A percentile compares a stretch with the other conserved stretches of the same genome.
Conservation (phyloP, 176 grass and related monocot genomes). For the Olyra latifolia region DNA sequence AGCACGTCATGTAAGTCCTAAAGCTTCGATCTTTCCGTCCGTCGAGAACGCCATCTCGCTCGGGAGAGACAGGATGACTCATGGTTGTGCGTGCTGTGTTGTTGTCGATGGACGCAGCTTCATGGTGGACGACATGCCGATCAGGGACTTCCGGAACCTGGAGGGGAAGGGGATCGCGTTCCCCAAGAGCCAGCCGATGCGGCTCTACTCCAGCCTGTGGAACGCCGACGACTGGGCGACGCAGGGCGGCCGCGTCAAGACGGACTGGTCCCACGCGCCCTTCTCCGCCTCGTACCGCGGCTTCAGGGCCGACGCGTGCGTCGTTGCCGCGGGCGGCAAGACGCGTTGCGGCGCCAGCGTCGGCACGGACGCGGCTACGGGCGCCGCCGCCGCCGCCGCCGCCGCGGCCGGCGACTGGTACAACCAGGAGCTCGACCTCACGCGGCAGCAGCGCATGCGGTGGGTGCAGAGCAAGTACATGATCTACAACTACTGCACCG, state of each 20-base stretch:
- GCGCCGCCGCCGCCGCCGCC: slow-evolving; percentile 15
- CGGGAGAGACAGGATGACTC: no score
- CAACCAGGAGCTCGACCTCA: slow-evolving; percentile 82
- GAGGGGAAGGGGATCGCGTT: slow-evolving; percentile 70
- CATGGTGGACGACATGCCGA: slow-evolving; percentile 83
- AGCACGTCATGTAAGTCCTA: slow-evolving; percentile 69
- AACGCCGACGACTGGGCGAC: slow-evolving; percentile 97
- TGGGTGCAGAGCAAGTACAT: slow-evolving; percentile 81
- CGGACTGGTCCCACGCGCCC: slow-evolving; percentile 74
- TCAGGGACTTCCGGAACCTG: slow-evolving; percentile 80
- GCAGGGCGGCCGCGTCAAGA: slow-evolving; percentile 75
- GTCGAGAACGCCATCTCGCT: neutral
- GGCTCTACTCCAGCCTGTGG: slow-evolving; percentile 88
- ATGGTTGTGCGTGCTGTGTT: neutral
- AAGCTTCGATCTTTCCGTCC: neutral
- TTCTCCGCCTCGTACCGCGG: slow-evolving; percentile 69
- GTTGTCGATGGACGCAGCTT: slow-evolving; percentile 42
- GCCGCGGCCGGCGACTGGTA: slow-evolving; percentile 53
- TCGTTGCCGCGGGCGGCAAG: slow-evolving; percentile 34
- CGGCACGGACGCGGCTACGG: slow-evolving; percentile 17
- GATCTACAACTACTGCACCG: slow-evolving; percentile 94
- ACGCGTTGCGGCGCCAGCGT: slow-evolving; percentile 35
- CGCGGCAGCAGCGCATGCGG: slow-evolving; percentile 60
- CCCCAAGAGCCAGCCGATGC: slow-evolving; percentile 85
- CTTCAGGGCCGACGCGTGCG: slow-evolving; percentile 75